phyloP scores from a whole-genome alignment of 208 protist genomes.

The Herpetomonas samuelpessoai region DNA sequence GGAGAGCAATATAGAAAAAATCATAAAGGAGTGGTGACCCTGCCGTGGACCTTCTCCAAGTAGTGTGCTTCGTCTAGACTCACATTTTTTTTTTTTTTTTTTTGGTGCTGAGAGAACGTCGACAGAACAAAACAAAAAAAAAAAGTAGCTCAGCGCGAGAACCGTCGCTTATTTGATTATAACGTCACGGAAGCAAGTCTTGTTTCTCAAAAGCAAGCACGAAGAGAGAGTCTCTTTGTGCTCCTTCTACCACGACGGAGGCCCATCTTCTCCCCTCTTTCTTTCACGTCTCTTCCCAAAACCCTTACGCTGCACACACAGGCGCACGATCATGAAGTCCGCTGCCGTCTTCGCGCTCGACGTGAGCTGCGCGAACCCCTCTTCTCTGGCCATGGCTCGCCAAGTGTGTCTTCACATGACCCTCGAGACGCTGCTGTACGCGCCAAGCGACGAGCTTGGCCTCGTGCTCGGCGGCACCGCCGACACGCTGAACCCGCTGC shows the following conservation, averaged over 20 bases:
- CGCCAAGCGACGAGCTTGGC: constrained; percentile 60
- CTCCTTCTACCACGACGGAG: too few species aligned
- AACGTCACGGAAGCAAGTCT: too few species aligned
- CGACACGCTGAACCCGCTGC: constrained; percentile 32
- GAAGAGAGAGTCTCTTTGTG: background rate
- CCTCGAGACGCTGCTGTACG: constrained; percentile 44
- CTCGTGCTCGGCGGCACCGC: constrained; percentile 60
- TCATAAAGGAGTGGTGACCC: too few species aligned
- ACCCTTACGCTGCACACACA: background rate
- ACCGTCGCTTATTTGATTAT: too few species aligned
- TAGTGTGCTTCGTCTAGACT: background rate
- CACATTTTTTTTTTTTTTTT: constrained; percentile 11
- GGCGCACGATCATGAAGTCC: constrained; percentile 24
- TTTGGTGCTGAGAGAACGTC: constrained; percentile 1
- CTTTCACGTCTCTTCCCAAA: background rate
- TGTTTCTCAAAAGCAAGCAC: too few species aligned
- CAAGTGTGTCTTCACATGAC: constrained; percentile 29
- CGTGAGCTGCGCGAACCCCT: constrained; percentile 15
- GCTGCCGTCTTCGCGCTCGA: constrained; percentile 58
- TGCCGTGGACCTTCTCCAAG: background rate
- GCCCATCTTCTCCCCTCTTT: too few species aligned
- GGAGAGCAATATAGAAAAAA: too few species aligned
- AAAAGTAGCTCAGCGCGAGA: background rate
- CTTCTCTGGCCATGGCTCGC: constrained; percentile 20
- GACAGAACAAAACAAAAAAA: background rate